These are phyloP conservation scores for Grosmannia penicillata DNA, from an alignment of 2,329 filamentous ascomycete genomes.

Conservation along the genomic window DNA sequence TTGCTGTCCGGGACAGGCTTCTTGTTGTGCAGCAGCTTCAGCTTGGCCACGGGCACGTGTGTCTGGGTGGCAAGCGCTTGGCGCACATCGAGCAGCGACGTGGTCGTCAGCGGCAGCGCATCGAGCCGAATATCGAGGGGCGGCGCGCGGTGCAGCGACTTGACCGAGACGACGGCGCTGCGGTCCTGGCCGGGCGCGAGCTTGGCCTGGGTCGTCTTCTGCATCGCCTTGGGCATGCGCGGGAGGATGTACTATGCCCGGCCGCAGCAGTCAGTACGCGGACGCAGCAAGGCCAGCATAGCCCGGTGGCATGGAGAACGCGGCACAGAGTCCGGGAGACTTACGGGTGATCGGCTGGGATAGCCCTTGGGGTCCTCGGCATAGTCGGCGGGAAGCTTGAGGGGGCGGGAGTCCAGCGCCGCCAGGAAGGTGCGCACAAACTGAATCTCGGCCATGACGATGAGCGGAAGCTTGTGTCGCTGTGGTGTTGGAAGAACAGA, in stretches of 20 bases:
- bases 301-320: no score
- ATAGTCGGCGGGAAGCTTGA: conserved; percentile 79
- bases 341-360: conserved; percentile 61
- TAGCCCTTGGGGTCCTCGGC: conserved; percentile 73
- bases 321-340: no score
- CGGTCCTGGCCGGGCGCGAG: conserved; percentile 37
- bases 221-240: conserved; percentile 45
- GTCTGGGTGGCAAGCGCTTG: conserved; percentile 48
- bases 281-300: background rate
- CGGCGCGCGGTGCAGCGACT: conserved; percentile 59
- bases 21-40: conserved; percentile 76
- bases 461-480: background rate
- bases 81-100: conserved; percentile 70
- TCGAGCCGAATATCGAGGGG: conserved; percentile 49
- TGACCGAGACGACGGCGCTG: conserved; percentile 46
- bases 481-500: no score
- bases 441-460: conserved; percentile 61
- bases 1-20: conserved; percentile 72
- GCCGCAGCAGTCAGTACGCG: background rate
- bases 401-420: conserved; percentile 60
- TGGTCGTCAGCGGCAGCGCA: conserved; percentile 42
- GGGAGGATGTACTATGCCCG: conserved; percentile 54
- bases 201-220: conserved; percentile 27
- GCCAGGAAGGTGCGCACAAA: conserved; percentile 78
- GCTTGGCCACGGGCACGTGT: conserved; percentile 55